These are phyloP conservation scores for Mortierella antarctica DNA, from an alignment of 192 early-diverging fungal species.

Conservation along the genomic window DNA sequence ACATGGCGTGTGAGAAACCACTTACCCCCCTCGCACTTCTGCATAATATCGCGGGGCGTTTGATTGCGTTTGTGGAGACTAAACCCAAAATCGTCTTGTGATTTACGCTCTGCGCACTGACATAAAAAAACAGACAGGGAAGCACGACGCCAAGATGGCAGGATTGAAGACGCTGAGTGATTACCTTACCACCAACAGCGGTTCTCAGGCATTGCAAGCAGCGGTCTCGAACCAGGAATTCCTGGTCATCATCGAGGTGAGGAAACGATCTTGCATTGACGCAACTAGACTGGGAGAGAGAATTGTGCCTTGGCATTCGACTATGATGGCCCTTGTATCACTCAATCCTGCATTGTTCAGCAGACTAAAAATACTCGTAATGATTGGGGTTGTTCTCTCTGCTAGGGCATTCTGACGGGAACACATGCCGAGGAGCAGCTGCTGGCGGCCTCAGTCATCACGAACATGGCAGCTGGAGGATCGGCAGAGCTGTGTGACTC, in stretches of 20 bases:
- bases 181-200: conserved; percentile 56
- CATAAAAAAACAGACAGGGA: conserved; percentile 36
- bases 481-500: conserved; percentile 57
- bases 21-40: not conserved
- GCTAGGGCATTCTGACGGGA: conserved; percentile 52
- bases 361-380: not conserved
- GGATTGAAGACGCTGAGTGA: conserved; percentile 58
- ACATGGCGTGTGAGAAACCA: not conserved
- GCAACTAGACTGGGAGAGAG: not conserved
- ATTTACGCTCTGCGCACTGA: too few relatives aligned
- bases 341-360: not conserved
- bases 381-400: not conserved
- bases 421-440: conserved; percentile 66
- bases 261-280: not conserved
- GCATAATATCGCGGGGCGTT: not conserved
- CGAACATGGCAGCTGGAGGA: conserved; percentile 68
- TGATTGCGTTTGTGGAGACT: not conserved
- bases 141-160: conserved; percentile 33
- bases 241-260: conserved; percentile 52
- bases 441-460: conserved; percentile 67
- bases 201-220: conserved; percentile 56
- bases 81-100: too few relatives aligned
- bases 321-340: not conserved
- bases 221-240: conserved; percentile 56
- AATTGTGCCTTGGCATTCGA: not conserved